phyloP scores from a whole-genome alignment of 306 rosid genomes.

The Adenanthera pavonina region DNA sequence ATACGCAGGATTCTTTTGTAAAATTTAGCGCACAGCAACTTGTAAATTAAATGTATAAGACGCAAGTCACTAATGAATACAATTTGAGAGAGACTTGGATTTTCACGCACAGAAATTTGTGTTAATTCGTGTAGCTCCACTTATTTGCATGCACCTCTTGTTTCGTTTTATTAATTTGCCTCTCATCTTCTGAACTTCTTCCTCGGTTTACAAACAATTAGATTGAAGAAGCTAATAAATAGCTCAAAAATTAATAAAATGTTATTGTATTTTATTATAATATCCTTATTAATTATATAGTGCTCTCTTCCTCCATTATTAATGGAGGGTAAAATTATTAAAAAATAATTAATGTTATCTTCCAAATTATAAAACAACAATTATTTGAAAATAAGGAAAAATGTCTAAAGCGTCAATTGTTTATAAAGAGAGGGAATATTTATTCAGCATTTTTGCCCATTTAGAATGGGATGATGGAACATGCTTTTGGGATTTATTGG shows the following conservation, averaged over 20 bases:
- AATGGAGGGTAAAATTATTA: too few species aligned
- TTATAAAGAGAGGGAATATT: too few species aligned
- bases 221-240: too few species aligned
- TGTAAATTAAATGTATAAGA: conserved; percentile 46
- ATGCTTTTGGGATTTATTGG: neutral
- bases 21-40: conserved; percentile 43
- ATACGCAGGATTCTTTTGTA: conserved; percentile 46
- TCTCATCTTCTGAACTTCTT: neutral
- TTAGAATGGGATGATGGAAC: neutral
- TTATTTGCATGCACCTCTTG: neutral
- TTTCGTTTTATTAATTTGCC: neutral
- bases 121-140: neutral
- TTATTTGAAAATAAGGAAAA: too few species aligned
- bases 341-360: too few species aligned
- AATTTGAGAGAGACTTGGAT: conserved; percentile 13
- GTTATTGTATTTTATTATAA: too few species aligned
- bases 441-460: neutral
- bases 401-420: too few species aligned
- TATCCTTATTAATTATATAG: too few species aligned
- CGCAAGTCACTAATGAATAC: conserved; percentile 29
- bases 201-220: too few species aligned
- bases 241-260: too few species aligned
- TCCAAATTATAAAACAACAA: too few species aligned
- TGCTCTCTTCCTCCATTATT: too few species aligned
- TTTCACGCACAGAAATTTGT: conserved; percentile 7